Evolutionary conservation across 202 grass and related monocot genomes (phyloP).

Genomic region (Schoenoplectus triqueter): DNA sequence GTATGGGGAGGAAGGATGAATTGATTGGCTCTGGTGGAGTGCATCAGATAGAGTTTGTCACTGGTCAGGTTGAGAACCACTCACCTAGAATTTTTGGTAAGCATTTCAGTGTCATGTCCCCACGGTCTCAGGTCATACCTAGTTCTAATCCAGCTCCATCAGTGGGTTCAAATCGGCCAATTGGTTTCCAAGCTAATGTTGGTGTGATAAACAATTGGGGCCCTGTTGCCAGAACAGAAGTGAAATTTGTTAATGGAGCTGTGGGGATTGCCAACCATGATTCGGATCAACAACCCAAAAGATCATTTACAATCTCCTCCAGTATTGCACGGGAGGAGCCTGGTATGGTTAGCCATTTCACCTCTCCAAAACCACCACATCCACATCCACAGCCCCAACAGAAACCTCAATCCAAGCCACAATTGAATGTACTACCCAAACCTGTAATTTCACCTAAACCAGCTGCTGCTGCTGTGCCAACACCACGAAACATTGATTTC

Average conservation of each 20-base stretch:
- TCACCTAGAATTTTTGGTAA: slow-evolving; percentile 65
- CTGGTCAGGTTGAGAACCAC: slow-evolving; percentile 23
- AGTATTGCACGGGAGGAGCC: slow-evolving; percentile 13
- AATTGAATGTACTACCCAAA: background rate
- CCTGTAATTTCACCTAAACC: slow-evolving; percentile 11
- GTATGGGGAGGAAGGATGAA: background rate
- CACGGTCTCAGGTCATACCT: background rate
- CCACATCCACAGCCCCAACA: slow-evolving; percentile 11
- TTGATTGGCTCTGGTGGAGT: background rate
- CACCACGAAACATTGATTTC: slow-evolving; percentile 48
- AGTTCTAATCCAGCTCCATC: slow-evolving; percentile 12
- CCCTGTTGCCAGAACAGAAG: background rate
- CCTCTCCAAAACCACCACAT: slow-evolving; percentile 11
- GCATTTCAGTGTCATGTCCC: slow-evolving; percentile 41
- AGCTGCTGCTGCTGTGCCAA: background rate
- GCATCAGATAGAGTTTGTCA: slow-evolving; percentile 19
- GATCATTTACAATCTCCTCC: slow-evolving; percentile 22
- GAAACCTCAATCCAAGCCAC: slow-evolving; percentile 2
- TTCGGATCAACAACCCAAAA: slow-evolving; percentile 9
- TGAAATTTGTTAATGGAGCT: slow-evolving; percentile 29
- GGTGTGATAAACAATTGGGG: slow-evolving; percentile 27
- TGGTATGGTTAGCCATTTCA: slow-evolving; percentile 13
- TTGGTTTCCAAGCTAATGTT: background rate
- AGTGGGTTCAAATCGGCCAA: background rate
- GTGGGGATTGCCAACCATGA: slow-evolving; percentile 5